Percentiles rank a stretch among this genome's conserved stretches.
These are phyloP conservation scores for Theobroma cacao DNA, from an alignment of 345 rosid genomes.

Conservation along the genomic window DNA sequence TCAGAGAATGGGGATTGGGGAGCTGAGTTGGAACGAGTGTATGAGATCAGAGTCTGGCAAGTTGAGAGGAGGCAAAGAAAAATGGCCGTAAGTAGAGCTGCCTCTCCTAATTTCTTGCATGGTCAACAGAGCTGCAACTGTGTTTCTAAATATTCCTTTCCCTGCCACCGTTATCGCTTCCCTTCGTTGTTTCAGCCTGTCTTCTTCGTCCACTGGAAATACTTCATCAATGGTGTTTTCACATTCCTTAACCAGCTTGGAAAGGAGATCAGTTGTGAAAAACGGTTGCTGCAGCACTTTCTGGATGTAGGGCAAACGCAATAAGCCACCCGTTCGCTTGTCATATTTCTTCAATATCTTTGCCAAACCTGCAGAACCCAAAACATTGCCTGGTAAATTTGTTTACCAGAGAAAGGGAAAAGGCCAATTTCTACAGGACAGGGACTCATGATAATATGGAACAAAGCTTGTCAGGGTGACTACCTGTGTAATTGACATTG, in stretches of 20 bases:
- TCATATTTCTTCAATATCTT: slow-evolving; percentile 94
- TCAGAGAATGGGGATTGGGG: slow-evolving; percentile 56
- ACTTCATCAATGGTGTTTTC: slow-evolving; percentile 56
- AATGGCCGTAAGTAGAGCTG: slow-evolving; percentile 66
- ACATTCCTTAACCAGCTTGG: slow-evolving; percentile 74
- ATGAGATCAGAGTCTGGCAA: slow-evolving; percentile 53
- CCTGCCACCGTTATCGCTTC: slow-evolving; percentile 35
- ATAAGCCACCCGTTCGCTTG: slow-evolving; percentile 58
- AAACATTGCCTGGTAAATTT: background rate
- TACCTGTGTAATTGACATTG: slow-evolving; percentile 84
- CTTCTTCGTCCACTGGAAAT: slow-evolving; percentile 41
- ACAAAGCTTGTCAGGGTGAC: background rate
- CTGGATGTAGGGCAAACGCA: slow-evolving; percentile 66
- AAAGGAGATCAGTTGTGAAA: slow-evolving; percentile 72
- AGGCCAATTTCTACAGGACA: background rate
- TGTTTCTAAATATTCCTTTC: slow-evolving; percentile 70
- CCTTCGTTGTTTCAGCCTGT: slow-evolving; percentile 9
- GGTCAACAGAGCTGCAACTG: slow-evolving; percentile 66
- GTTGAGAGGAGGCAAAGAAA: slow-evolving; percentile 78
- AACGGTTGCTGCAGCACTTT: slow-evolving; percentile 69
- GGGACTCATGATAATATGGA: background rate
- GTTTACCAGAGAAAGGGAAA: background rate
- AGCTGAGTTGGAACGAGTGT: slow-evolving; percentile 39
- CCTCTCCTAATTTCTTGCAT: slow-evolving; percentile 82
- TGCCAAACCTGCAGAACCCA: slow-evolving; percentile 45